Conservation (phyloP, 225 moss, liverwort and hornwort species). For the Pleurozium schreberi region DNA sequence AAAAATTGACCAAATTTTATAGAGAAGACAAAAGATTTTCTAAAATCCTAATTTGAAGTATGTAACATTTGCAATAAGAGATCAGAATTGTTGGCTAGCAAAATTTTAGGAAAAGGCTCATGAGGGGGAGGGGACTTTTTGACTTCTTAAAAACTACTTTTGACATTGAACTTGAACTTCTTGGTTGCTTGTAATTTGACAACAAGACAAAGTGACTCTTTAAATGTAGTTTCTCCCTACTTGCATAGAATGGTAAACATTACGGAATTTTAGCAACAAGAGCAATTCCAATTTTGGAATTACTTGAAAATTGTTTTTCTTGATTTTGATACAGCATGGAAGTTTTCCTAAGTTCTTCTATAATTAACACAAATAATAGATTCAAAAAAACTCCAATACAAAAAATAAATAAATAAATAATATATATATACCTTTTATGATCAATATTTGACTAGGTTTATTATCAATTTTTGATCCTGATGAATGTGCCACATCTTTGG, state of each 20-base stretch:
- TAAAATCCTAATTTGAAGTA: fast-evolving
- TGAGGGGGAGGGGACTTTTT: not conserved
- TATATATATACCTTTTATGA: too few relatives aligned
- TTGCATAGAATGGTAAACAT: not conserved
- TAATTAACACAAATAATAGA: not conserved
- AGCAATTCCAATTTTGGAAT: not conserved
- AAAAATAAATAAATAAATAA: not conserved
- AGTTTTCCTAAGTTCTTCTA: not conserved
- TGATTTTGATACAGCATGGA: fast-evolving
- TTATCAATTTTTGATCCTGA: too few relatives aligned
- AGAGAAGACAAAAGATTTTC: not conserved
- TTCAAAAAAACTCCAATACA: fast-evolving
- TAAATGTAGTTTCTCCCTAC: not conserved
- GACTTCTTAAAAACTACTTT: fast-evolving
- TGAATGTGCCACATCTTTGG: too few relatives aligned
- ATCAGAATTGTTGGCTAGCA: fast-evolving
- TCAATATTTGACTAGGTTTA: too few relatives aligned
- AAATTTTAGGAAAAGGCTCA: not conserved
- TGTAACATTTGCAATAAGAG: not conserved
- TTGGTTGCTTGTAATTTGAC: not conserved
- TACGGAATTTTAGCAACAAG: not conserved
- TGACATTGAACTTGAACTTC: not conserved
- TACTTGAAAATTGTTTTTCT: not conserved
- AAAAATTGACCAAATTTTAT: fast-evolving
- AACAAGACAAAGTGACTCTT: not conserved